Evolutionary conservation across 2,329 filamentous ascomycete genomes (phyloP), one percentile per base, ranked within the genome.

Genomic region (Sclerotinia trifoliorum): DNA sequence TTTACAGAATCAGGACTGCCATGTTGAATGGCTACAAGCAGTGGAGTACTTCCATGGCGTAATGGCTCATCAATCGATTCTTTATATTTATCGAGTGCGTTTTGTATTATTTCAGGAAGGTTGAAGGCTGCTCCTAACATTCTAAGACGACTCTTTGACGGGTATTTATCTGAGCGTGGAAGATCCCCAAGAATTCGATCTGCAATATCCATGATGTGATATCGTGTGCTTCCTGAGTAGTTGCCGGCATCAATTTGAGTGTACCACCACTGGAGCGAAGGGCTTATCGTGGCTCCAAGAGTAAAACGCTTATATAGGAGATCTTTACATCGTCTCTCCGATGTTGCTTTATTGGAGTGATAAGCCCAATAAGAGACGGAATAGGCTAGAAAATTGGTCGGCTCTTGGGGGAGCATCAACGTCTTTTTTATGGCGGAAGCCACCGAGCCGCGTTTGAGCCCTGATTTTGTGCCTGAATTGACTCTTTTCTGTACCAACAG

Each of bases 141-240:
- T 3, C 5, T 21, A 46, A 46, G 24, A 46, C 39, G 17, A 46
- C 15, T 21, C 4, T 60, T 29, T 3, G 8, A 44, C 8, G n/a
- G 24, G 26, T 44, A 19, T 21, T 44, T 8, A 58, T 46, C n/a
- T 58, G n/a, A 29, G 19, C 10, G 3, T 11, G 39, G 15, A 44
- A 44, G 15, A 11, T 13, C 1, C 1, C 4, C 2, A 1, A 13
- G 4, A 5, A 21, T 3, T 2, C 2, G 17, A 3, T 21, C 17
- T 29, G 5, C 1, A 1, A 21, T 13, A 2, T 44, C 39, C 17
- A 0, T 0, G 39, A 44, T 26, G 17, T 46, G 39, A 8, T 1
- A 21, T 19, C 0, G 1, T 19, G 24, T 46, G 24, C 8, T 60
- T 46, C 24, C 56, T 60, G 24, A 21, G 1, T 46, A 46, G 1